Evolutionary conservation across 2,329 filamentous ascomycete species (phyloP).

Genomic region (Paecilomyces dactylethromorphus): DNA sequence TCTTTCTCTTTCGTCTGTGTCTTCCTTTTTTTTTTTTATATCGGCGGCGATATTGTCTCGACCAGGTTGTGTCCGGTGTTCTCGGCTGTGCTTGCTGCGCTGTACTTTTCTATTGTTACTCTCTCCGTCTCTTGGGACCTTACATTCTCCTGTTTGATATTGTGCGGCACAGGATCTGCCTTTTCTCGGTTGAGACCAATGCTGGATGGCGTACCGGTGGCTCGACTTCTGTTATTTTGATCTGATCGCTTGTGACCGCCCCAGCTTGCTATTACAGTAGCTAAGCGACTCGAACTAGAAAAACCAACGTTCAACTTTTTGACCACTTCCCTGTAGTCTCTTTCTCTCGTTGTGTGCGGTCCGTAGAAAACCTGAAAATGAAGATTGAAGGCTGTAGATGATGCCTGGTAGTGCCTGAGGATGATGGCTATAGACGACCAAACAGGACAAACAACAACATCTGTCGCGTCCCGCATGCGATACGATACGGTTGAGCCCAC

Average conservation of each 20-base stretch:
- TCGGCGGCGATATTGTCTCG: conserved; percentile 7
- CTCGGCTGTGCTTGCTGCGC: background rate
- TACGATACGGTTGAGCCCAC: conserved; percentile 1
- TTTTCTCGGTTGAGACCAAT: conserved; percentile 4
- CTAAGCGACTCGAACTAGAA: background rate
- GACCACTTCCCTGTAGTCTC: background rate
- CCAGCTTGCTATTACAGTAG: background rate
- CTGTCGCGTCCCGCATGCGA: conserved; percentile 5
- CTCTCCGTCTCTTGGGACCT: background rate
- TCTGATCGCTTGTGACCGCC: background rate
- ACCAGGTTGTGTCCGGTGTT: background rate
- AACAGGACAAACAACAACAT: conserved; percentile 19
- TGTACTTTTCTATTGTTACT: background rate
- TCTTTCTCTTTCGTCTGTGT: conserved; percentile 16
- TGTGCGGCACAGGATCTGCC: conserved; percentile 7
- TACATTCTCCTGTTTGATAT: conserved; percentile 11
- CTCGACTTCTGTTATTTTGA: conserved; percentile 1
- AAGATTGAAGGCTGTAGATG: background rate
- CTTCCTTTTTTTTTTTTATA: conserved; percentile 14
- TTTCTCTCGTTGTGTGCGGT: background rate
- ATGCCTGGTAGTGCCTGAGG: background rate
- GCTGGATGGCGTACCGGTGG: conserved; percentile 15
- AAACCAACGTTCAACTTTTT: background rate
- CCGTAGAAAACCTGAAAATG: background rate
- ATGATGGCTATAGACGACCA: conserved; percentile 13